Percentiles rank a stretch among this genome's conserved stretches.
Conservation (phyloP, 2,329 filamentous ascomycete genomes). For the Alternaria sp. region DNA sequence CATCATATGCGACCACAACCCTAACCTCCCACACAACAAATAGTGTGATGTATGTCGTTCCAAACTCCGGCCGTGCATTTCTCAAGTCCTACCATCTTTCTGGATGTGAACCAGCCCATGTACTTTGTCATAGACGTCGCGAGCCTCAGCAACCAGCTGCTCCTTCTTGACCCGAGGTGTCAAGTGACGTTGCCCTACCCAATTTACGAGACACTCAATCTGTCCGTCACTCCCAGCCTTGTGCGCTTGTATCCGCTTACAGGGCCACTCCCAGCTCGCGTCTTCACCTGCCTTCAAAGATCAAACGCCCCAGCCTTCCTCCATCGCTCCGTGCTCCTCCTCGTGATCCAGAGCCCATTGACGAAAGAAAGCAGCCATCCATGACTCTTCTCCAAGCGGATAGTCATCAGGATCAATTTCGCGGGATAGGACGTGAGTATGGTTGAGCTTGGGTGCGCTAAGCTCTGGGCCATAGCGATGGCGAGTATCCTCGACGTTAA, state of each 20-base stretch:
- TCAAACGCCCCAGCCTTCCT: constrained; percentile 23
- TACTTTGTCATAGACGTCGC: too few species aligned
- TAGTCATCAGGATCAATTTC: background rate
- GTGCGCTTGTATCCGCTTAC: constrained; percentile 22
- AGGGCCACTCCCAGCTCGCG: constrained; percentile 24
- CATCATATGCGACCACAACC: background rate
- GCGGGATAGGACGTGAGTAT: background rate
- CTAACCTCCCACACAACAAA: background rate
- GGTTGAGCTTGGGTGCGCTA: background rate
- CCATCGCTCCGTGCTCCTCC: constrained; percentile 20
- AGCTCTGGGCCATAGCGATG: background rate
- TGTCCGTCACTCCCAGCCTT: constrained; percentile 9
- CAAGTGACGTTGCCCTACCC: too few species aligned
- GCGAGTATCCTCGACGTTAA: background rate
- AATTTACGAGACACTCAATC: too few species aligned
- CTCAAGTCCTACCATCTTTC: too few species aligned
- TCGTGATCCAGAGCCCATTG: constrained; percentile 28
- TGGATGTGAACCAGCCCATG: too few species aligned
- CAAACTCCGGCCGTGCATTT: too few species aligned
- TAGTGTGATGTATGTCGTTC: too few species aligned
- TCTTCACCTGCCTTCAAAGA: constrained; percentile 13
- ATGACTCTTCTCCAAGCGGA: constrained; percentile 17
- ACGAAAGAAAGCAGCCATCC: constrained; percentile 24
- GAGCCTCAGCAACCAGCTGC: too few species aligned
- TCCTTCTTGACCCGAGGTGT: too few species aligned